Evolutionary conservation across 306 rosid species (phyloP), one percentile per base, ranked within the genome.

Genomic region (Pachyrhizus erosus): DNA sequence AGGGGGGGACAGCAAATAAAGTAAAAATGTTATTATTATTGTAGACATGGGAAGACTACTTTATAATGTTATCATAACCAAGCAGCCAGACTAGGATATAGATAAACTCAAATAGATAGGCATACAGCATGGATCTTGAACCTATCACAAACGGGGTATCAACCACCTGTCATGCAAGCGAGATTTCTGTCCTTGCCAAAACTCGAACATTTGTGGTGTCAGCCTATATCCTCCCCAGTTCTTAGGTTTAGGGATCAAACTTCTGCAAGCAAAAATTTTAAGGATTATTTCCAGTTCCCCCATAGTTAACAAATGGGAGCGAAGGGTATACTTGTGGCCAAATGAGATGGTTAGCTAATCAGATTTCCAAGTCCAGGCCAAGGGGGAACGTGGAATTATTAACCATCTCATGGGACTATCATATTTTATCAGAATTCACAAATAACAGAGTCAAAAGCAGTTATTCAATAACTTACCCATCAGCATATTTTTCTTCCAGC

Each of bases 121-220:
- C 75, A 45, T 34, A 51, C 46, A 17, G 12, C 62, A 61, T 43
- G 43, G 67, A 40, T 70, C 61, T 60, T 70, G 68, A 77, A 76
- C 65, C 88, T 85, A 78, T 87, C 82, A 85, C 77, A 93, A 86
- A 88, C 73, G 87, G 76, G 88, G 85, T 49, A 91, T 87, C 74
- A 93, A 90, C 90, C 91, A 96, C 97, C 99, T 96, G 98, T 96
- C 99, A 77, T 96, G 99, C 89, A 93, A 85, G 80, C 99, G 98
- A 86, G 98, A 96, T 70, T 78, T 51, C 83, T 96, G 99, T 75
- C 99, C 99, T 86, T 91, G 99, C 98, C 99, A 93, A 90, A 96
- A 96, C 79, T 96, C 98, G 79, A 91, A 93, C 73, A 86, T 83
- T 84, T 84, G 88, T 46, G 99, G 99, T 45, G 85, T 91, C 77